A percentile compares a stretch with the other conserved stretches of the same genome.
These are phyloP conservation scores for Chrysopogon serrulatus DNA, from an alignment of 176 grass and related monocot species.

Conservation along the genomic window DNA sequence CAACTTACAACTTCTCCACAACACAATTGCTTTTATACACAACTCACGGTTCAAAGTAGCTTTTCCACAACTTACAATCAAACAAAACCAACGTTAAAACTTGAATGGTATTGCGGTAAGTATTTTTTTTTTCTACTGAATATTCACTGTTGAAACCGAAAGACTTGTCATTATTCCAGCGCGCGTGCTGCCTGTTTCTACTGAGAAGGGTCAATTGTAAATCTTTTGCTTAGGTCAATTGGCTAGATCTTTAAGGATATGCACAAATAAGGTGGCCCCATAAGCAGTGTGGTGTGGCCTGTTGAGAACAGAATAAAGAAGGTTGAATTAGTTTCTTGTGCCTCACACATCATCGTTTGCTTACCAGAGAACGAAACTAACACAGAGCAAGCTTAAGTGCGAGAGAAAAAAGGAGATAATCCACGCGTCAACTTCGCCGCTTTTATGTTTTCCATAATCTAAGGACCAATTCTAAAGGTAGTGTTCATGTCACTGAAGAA, in stretches of 20 bases:
- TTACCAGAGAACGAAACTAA: slow-evolving; percentile 3
- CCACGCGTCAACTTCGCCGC: background rate
- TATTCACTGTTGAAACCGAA: background rate
- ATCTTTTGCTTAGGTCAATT: slow-evolving; percentile 12
- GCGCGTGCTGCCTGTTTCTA: background rate
- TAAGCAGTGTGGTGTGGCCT: background rate
- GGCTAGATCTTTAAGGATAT: slow-evolving; percentile 16
- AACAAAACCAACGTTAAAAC: too few relatives aligned
- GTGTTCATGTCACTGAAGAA: background rate
- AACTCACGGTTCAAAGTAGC: too few relatives aligned
- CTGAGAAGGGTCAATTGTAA: background rate
- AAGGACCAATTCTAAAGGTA: slow-evolving; percentile 12
- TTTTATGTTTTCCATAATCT: background rate
- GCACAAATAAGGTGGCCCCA: background rate
- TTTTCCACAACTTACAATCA: too few relatives aligned
- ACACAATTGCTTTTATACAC: too few relatives aligned
- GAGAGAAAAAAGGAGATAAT: background rate
- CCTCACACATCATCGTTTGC: background rate
- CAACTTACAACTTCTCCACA: too few relatives aligned
- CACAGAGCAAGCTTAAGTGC: background rate
- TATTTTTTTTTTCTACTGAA: background rate
- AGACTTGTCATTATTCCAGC: background rate
- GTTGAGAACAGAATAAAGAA: background rate
- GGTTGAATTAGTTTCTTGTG: background rate
- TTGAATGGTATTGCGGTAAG: background rate